Base-by-base conservation (phyloP, 2,329 filamentous ascomycete species). In the Curvularia sp. region DNA sequence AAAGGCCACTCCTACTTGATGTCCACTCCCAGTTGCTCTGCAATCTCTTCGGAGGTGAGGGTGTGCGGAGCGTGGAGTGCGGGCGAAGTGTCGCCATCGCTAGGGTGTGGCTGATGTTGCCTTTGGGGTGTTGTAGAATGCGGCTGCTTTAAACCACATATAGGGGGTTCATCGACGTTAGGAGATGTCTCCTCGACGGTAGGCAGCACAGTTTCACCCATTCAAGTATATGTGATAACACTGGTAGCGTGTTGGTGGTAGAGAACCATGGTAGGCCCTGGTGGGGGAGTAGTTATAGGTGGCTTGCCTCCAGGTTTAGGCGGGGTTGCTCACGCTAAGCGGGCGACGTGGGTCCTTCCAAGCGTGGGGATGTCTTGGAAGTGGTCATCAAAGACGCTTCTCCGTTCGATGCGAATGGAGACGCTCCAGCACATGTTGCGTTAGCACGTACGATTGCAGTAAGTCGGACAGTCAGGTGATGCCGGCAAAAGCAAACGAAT, bases 111-210 rank as follows among this genome's bases (percentile, higher is more conserved):
- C 62, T 67, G 67, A 22, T 60, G 57, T 61, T 63, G 67, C 62
- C 66, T 62, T 57, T 62, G 60, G 52, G 67, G 60, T 49, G 66
- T 62, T 68, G 65, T 52, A 64, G 58, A 63, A 63, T 65, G 69
- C 61, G 64, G 67, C 69, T 71, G 70, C 70, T 75, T 64, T 63
- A 72, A 70, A 65, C 70, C 70, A 76, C 75, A 69, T 78, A 78
- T 76, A 77, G 75, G 76, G 73, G 75, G 76, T 75, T 78, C 75
- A 67, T 75, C 75, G 66, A 69, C 70, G 67, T 74, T 70, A 58
- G 71, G 70, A 73, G 70, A 68, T 64, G 75, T 73, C 73, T 78
- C 76, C 75, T 78, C 75, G 73, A 76, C 74, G 68, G 67, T 63
- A 72, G 70, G 64, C 68, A 72, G 64, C 67, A 71, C 70, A 72